phyloP scores from a whole-genome alignment of 169 alveolate genomes.

The Eimeria sp. region DNA sequence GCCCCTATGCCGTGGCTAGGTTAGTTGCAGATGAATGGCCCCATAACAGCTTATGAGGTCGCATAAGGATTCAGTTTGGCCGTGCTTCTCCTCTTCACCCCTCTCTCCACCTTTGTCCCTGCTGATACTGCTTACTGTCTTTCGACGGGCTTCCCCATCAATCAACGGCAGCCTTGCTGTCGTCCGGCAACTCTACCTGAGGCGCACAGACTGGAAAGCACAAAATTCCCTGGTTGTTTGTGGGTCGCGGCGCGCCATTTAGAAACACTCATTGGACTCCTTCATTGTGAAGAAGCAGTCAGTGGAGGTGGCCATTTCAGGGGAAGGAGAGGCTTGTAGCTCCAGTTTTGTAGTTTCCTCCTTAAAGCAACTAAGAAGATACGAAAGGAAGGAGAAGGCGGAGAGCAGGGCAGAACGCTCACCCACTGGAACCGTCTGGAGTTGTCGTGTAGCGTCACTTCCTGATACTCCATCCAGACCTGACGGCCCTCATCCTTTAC shows the following conservation, averaged over 20 bases:
- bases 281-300: neutral
- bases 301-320: neutral
- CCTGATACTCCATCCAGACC: constrained; percentile 52
- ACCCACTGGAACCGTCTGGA: constrained; percentile 53
- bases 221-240: neutral
- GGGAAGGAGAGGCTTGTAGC: neutral
- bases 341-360: neutral
- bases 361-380: neutral
- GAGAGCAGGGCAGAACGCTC: neutral
- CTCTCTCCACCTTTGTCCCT: neutral
- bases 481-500: constrained; percentile 37
- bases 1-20: neutral
- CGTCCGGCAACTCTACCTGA: constrained; percentile 16
- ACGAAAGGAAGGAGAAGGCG: neutral
- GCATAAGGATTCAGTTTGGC: neutral
- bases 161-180: neutral
- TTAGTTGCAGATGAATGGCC: neutral
- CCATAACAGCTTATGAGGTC: neutral
- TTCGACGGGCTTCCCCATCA: neutral
- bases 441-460: constrained; percentile 14
- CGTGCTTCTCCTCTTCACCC: neutral
- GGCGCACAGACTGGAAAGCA: neutral
- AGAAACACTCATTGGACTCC: neutral
- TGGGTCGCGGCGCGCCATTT: neutral
- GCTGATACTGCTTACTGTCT: too few relatives aligned